Percentiles rank a stretch among this genome's conserved stretches.
phyloP scores from a whole-genome alignment of 1,139 yeast species.

The Saccharomyces pastorianus region DNA sequence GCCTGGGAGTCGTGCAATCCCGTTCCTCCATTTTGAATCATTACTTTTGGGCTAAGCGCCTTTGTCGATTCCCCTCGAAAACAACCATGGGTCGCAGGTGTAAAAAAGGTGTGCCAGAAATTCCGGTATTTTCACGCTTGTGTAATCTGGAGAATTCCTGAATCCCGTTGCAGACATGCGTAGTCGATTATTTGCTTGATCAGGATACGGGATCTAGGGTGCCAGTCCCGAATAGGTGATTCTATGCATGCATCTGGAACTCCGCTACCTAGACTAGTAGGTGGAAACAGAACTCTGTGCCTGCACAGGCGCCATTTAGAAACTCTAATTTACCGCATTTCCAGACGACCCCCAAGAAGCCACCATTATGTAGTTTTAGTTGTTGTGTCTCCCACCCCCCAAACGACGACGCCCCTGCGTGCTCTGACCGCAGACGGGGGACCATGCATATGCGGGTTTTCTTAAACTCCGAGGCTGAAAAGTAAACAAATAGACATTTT shows the following conservation, averaged over 20 bases:
- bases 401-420: not conserved
- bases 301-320: too few relatives aligned
- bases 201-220: not conserved
- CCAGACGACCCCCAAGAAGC: too few relatives aligned
- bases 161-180: not conserved
- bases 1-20: not conserved
- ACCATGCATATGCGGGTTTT: not conserved
- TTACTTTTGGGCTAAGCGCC: not conserved
- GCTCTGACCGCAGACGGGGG: too few relatives aligned
- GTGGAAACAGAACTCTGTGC: too few relatives aligned
- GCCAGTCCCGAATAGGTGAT: too few relatives aligned
- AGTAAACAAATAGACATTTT: not conserved
- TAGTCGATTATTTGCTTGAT: too few relatives aligned
- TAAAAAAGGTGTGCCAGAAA: not conserved
- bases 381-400: not conserved
- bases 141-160: not conserved
- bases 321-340: too few relatives aligned
- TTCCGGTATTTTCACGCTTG: not conserved
- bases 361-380: too few relatives aligned
- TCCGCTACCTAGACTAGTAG: not conserved
- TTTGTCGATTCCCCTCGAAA: not conserved
- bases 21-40: not conserved
- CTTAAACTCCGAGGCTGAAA: not conserved
- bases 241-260: too few relatives aligned
- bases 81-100: not conserved